Base-by-base conservation (phyloP, 768 basidiomycete species). In the Rossbeevera mucosa region DNA sequence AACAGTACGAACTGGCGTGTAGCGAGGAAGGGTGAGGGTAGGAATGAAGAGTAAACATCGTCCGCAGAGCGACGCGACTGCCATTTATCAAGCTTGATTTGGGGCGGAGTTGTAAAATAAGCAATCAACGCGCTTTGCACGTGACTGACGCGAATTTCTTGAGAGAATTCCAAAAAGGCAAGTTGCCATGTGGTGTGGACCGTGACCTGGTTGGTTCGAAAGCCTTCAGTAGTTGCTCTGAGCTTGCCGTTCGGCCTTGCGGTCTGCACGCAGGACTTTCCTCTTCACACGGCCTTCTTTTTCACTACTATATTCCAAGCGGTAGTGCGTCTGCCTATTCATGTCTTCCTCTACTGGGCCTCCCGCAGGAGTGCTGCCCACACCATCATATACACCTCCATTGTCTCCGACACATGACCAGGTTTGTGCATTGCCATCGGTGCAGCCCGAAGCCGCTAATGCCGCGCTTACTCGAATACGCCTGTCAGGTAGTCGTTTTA, bases 321-420 rank as follows among this genome's bases (percentile, higher is more conserved):
- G 64, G 67, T 56, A 69, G 71, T 64, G 62, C 57, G 51, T 59
- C 64, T 57, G 59, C 67, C 66, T 29, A 59, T 57, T 48, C 66
- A 71, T 71, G 61, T 70, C 61, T 59, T 60, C 55, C 29, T 53
- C 63, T 16, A 48, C 68, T 47, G 67, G 67, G 44, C 71, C 71
- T 45, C 70, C 74, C 51, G 58, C 69, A 52, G 68, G 69, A 41
- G 67, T 62, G 51, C 44, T 57, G 52, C 66, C 62, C 64, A 56
- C 75, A 62, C 61, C 73, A 29, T 20, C 57, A 29, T 54, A 63
- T 61, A 61, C 69, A 25, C 75, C 71, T 31, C 73, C 83, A 48
- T 71, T 86, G 51, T 67, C 74, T 50, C 88, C 88, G 16, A 80
- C 83, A 18, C 82, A 79, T 63, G 84, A 88, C 72, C 87, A 90